These are phyloP conservation scores for Orbilia javanica DNA, from an alignment of 2,329 filamentous ascomycete species.

Conservation along the genomic window DNA sequence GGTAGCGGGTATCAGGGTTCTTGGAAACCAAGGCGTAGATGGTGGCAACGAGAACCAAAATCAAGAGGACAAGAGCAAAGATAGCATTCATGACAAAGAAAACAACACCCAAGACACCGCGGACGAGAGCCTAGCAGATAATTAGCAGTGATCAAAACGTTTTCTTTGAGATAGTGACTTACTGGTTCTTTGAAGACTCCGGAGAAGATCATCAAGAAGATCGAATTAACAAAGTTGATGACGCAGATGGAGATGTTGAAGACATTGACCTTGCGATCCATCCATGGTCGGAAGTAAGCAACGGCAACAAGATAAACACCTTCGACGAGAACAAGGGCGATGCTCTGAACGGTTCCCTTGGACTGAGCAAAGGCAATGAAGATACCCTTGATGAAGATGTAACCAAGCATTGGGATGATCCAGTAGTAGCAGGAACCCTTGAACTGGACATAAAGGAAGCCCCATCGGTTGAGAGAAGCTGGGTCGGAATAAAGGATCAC, in stretches of 20 bases:
- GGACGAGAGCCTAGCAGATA: slow-evolving; percentile 74
- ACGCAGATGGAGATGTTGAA: slow-evolving; percentile 94
- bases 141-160: slow-evolving; percentile 58
- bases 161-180: slow-evolving; percentile 64
- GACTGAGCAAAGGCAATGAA: slow-evolving; percentile 86
- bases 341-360: slow-evolving; percentile 78
- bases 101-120: slow-evolving; percentile 87
- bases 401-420: slow-evolving; percentile 81
- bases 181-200: slow-evolving; percentile 85
- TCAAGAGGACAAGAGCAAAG: slow-evolving; percentile 83
- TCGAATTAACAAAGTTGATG: slow-evolving; percentile 89
- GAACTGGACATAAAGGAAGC: slow-evolving; percentile 97
- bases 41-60: slow-evolving; percentile 83
- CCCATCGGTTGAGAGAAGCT: slow-evolving; percentile 95
- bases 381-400: slow-evolving; percentile 87
- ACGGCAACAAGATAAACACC: slow-evolving; percentile 80
- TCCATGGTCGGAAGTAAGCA: slow-evolving; percentile 88
- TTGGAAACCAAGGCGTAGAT: slow-evolving; percentile 86
- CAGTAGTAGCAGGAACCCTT: slow-evolving; percentile 96
- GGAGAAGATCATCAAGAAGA: slow-evolving; percentile 91
- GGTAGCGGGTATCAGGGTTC: slow-evolving; percentile 94
- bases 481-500: slow-evolving; percentile 98
- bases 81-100: slow-evolving; percentile 89
- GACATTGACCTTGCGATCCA: slow-evolving; percentile 98
- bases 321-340: slow-evolving; percentile 87